Evolutionary conservation across 2,329 filamentous ascomycete genomes (phyloP).

Genomic region (Diplodia mutila): DNA sequence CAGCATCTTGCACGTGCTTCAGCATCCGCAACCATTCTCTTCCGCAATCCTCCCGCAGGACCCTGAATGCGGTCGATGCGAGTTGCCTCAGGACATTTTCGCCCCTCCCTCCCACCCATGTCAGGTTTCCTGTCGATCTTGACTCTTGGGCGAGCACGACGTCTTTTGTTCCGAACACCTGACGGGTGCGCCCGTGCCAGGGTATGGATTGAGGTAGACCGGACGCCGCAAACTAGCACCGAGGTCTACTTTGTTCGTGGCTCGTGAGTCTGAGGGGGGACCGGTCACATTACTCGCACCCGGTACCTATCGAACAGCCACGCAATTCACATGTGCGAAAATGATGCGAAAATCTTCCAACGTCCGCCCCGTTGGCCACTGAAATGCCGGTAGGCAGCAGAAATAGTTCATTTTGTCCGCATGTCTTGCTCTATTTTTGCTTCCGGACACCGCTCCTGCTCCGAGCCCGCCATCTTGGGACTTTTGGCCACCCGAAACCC

Average conservation of each 20-base stretch:
- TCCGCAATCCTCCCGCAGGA: slow-evolving; percentile 8
- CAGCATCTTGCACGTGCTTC: background rate
- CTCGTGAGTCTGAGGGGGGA: background rate
- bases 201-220: background rate
- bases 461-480: background rate
- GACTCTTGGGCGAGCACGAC: background rate
- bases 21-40: slow-evolving; percentile 8
- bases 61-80: background rate
- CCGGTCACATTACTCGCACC: background rate
- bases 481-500: background rate
- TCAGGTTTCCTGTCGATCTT: background rate
- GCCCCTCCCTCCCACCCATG: background rate
- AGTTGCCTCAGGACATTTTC: background rate
- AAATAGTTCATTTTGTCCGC: background rate
- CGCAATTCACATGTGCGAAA: background rate
- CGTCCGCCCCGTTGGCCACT: background rate
- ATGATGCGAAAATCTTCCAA: background rate
- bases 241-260: background rate
- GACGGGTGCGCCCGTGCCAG: slow-evolving; percentile 2
- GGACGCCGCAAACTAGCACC: background rate
- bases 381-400: background rate
- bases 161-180: slow-evolving; percentile 1
- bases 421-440: slow-evolving; percentile 19
- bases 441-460: background rate
- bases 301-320: background rate